Evolutionary conservation across 148 eudicot genomes (phyloP), one percentile per base, ranked within the genome.

Genomic region (Silene latifolia): DNA sequence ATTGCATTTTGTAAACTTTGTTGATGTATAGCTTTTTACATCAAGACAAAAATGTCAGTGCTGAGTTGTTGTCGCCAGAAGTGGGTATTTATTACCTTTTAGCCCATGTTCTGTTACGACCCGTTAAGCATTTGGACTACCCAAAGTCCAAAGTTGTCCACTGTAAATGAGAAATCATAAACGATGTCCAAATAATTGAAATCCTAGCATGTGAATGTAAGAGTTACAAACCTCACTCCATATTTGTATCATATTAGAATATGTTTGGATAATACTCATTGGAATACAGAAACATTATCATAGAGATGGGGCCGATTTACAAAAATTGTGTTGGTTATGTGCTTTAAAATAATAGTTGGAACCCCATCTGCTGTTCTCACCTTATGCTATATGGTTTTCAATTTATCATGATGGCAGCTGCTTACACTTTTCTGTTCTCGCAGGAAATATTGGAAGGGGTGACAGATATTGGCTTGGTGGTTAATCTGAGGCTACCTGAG

Each of bases 381-480:
- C 56, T 15, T 12, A 3, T 13, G 17, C 56, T 18, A 51, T 13
- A n/a, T 21, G 17, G 7, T 58, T 56, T 67, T 29, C 0, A 5
- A 10, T 25, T 72, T 80, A 29, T 23, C 47, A 23, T 25, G 7
- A 71, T 42, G 72, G 57, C 20, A 57, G 46, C 64, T 59, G 44
- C 35, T 63, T 53, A 5, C 68, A 51, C 60, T 27, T 78, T 63
- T 73, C 47, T 69, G 10, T 78, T 72, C 74, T 67, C 85, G 56
- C 56, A 96, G 98, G 98, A 96, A 90, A 96, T 96, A 76, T 83
- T 96, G 85, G 89, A 88, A 84, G 95, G 93, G n/a, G 97, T 92
- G 25, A 90, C 96, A 67, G 90, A 90, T 72, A 92, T 96, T 73
- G 98, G 89, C 66, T 83, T 96, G 91, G 98, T 96, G 81, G 98